phyloP scores from a whole-genome alignment of 2,329 filamentous ascomycete species.

The Beauveria medogensis region DNA sequence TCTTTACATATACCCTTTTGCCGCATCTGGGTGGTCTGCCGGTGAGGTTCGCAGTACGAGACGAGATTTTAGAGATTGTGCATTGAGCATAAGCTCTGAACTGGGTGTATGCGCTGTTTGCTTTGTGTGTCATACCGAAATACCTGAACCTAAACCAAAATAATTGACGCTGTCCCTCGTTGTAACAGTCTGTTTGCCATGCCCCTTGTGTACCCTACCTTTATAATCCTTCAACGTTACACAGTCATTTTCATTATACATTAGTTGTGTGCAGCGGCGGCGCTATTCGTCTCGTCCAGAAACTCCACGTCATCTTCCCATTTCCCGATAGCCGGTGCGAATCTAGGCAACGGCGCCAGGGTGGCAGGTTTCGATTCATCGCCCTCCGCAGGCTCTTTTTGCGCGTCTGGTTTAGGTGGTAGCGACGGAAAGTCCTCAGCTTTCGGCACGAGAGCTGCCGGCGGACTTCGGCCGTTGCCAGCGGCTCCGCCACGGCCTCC shows the following conservation, averaged over 20 bases:
- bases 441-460: constrained; percentile 17
- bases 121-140: background rate
- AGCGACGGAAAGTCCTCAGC: constrained; percentile 29
- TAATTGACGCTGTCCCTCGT: background rate
- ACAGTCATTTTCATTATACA: background rate
- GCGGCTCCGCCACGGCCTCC: constrained; percentile 22
- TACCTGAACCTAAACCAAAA: background rate
- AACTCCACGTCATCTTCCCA: constrained; percentile 55
- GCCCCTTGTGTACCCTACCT: background rate
- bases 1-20: background rate
- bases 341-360: constrained; percentile 20
- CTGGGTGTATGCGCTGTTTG: background rate
- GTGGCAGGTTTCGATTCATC: constrained; percentile 23
- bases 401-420: constrained; percentile 17
- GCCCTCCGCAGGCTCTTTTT: constrained; percentile 17
- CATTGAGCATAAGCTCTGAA: background rate
- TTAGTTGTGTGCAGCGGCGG: background rate
- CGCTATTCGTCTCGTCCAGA: constrained; percentile 31
- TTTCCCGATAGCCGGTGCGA: constrained; percentile 33
- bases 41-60: background rate
- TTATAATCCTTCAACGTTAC: background rate
- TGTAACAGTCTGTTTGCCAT: constrained; percentile 3
- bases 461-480: constrained; percentile 13
- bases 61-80: background rate
- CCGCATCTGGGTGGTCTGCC: background rate